Conservation (phyloP, 129 eudicot species). For the Calendula officinalis region DNA sequence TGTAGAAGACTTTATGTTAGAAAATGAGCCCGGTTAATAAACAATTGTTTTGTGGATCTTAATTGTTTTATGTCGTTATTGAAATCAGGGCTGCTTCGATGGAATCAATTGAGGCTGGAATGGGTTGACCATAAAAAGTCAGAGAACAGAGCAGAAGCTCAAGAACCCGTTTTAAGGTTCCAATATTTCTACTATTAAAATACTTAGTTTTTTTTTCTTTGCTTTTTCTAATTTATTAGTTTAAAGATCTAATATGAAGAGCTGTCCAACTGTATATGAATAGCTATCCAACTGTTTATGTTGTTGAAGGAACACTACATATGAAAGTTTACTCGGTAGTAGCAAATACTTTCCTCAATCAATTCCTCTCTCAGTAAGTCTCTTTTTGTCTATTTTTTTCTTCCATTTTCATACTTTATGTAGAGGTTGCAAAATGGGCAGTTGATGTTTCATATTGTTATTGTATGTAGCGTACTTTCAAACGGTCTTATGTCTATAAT, state of each 20-base stretch:
- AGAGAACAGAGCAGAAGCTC: conserved; percentile 29
- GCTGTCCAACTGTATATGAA: no score
- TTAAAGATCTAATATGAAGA: neutral
- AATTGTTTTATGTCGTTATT: conserved; percentile 10
- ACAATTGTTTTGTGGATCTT: neutral
- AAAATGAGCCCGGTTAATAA: conserved; percentile 1
- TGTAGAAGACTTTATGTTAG: neutral
- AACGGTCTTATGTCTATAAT: no score
- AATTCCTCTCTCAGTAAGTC: conserved; percentile 64
- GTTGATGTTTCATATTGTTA: no score
- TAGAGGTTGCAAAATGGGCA: neutral
- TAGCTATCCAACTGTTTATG: neutral
- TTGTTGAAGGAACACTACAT: conserved; percentile 50
- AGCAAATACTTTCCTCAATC: conserved; percentile 49
- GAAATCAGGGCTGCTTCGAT: conserved; percentile 45
- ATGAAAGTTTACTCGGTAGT: conserved; percentile 58
- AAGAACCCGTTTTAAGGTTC: conserved; percentile 51
- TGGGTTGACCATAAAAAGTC: conserved; percentile 53
- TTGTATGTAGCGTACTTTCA: no score
- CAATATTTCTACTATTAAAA: neutral
- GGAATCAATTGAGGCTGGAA: conserved; percentile 58
- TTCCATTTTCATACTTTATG: conserved; percentile 9
- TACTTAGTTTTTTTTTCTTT: neutral
- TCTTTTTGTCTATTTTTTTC: neutral
- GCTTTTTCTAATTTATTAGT: neutral